Evolutionary conservation across 2,329 filamentous ascomycete species (phyloP), one percentile per base, ranked within the genome.

Genomic region (Tolypocladium album): DNA sequence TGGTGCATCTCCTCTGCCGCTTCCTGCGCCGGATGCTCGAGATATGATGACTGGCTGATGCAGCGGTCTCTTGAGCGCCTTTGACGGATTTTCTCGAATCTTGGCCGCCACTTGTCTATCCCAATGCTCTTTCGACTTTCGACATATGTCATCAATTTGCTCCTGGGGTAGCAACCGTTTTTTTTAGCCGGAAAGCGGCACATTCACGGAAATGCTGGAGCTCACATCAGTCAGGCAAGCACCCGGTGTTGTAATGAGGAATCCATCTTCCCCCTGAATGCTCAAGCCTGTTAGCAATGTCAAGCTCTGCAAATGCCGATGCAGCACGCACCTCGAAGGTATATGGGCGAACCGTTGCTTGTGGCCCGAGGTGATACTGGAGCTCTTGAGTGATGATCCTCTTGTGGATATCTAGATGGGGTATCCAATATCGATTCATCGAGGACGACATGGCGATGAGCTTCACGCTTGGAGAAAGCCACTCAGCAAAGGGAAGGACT

Each of bases 71-170:
- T 84, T 85, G 60, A 85, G 72, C 57, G 75, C 69, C 64, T 78
- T 81, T 58, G 80, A 77, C 22, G 77, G 72, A 42, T 75, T 75
- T 59, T 77, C 75, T 57, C 76, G 72, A 57, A 74, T 69, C 63
- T 77, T 77, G 47, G 80, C 80, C 17, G 79, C 80, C 20, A 79
- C 79, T 69, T 84, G 80, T 64, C 66, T 67, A 64, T 84, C 80
- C 81, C 81, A 85, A 62, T 82, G 73, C 59, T 83, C 79, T 62
- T 77, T 82, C 42, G 82, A 84, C 69, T 84, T 84, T 62, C 76
- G 70, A 69, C 82, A 85, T 59, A 85, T 83, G 65, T 85, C 82
- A 67, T 85, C 81, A 64, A 85, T 85, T 76, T 85, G 82, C 71
- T 84, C 82, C 82, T 66, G 36, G 56, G 39, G 8, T 40, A 13